Evolutionary conservation across 805 yeast genomes (phyloP), one percentile per base, ranked within the genome.

Genomic region (Kuraishia molischiana): DNA sequence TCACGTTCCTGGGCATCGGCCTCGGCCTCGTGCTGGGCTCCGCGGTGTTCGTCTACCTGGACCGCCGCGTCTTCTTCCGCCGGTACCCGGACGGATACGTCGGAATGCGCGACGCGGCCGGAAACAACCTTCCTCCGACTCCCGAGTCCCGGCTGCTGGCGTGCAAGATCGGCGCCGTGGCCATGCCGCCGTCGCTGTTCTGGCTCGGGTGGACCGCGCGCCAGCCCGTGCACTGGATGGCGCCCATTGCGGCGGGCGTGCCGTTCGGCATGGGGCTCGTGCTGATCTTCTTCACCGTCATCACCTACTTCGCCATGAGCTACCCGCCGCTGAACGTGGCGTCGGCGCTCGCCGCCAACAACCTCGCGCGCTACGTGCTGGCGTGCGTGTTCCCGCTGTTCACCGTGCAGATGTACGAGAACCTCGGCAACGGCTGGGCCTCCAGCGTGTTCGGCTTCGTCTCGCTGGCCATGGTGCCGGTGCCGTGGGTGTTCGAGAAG

Each of bases 341-440:
- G 0, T 79, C 90, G n/a, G 90, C 94, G 3, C 58, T 85, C 43
- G 95, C 95, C 26, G 95, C 95, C 11, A 87, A 86, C 60, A 85
- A 84, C 54, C 64, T 87, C 51, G 58, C 79, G 40, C 73, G 96
- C 61, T 85, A 85, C 53, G 47, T 79, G 24, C 54, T 82, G 43
- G 85, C 94, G 8, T 77, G 85, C 5, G 84, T 78, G 17, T 79
- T 87, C 67, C 95, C 95, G 39, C 65, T 87, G 41, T 86, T 87
- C 61, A 83, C 87, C 1, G 72, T 77, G 17, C 95, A 86, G 59
- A 84, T 87, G 95, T 79, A 81, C 62, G 54, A 69, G 15, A 77
- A 68, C 32, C 63, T 87, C 50, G 77, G 77, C 29, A 73, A 79
- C 46, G 83, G 74, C 48, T 85, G 95, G 94, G 96, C 95, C 9